These are phyloP conservation scores for Aspergillus taichungensis DNA, from an alignment of 495 filamentous ascomycete genomes.

Conservation along the genomic window DNA sequence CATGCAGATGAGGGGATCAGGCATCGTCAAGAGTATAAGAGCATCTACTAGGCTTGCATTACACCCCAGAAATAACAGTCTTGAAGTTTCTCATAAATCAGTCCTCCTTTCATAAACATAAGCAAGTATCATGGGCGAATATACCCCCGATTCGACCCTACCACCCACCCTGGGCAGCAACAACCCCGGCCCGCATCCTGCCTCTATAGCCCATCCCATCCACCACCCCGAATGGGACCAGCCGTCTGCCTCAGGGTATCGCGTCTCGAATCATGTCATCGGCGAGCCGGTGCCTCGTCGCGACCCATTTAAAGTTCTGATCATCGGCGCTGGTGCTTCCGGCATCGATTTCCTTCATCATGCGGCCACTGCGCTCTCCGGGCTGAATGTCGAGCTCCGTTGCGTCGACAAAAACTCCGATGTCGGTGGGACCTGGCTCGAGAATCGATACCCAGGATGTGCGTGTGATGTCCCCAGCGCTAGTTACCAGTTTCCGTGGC, in stretches of 20 bases:
- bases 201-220: not conserved
- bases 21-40: no score
- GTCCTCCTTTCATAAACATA: no score
- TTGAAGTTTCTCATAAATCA: no score
- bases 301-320: constrained; percentile 5
- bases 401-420: constrained; percentile 7
- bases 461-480: constrained; percentile 27
- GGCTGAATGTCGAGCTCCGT: not conserved
- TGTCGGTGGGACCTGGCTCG: constrained; percentile 35
- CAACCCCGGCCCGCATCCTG: not conserved
- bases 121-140: no score
- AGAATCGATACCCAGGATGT: constrained; percentile 54
- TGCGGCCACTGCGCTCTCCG: not conserved
- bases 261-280: constrained; percentile 1
- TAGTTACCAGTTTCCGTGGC: constrained; percentile 29
- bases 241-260: not conserved
- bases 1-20: no score
- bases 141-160: no score
- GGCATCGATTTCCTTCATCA: constrained; percentile 10
- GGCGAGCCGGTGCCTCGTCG: not conserved
- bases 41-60: no score
- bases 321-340: constrained; percentile 6
- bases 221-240: not conserved
- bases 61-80: no score
- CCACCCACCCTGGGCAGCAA: not conserved